Conservation (phyloP, 768 basidiomycete genomes). For the Suillus spraguei region DNA sequence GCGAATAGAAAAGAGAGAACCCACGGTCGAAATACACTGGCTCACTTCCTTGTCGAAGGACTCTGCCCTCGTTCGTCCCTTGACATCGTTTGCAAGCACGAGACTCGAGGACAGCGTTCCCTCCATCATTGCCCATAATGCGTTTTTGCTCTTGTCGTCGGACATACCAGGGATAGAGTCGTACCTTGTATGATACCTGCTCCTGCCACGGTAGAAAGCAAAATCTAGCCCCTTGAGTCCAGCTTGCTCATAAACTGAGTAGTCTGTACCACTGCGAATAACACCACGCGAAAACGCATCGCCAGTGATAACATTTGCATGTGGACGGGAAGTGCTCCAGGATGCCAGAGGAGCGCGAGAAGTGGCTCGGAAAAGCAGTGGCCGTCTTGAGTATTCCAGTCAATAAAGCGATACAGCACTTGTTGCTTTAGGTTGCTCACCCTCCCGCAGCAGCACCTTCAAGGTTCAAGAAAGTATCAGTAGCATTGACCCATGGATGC, state of each 20-base stretch:
- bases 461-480: slow-evolving; percentile 74
- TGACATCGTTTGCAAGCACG: slow-evolving; percentile 48
- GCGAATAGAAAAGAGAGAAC: slow-evolving; percentile 22
- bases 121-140: slow-evolving; percentile 85
- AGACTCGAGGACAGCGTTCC: slow-evolving; percentile 55
- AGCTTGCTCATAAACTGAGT: slow-evolving; percentile 58
- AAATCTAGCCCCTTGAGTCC: slow-evolving; percentile 75
- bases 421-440: slow-evolving; percentile 37
- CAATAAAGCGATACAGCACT: slow-evolving; percentile 2
- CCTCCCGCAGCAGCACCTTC: slow-evolving; percentile 84
- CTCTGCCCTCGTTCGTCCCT: slow-evolving; percentile 18
- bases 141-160: slow-evolving; percentile 44
- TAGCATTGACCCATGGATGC: slow-evolving; percentile 74
- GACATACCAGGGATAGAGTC: slow-evolving; percentile 65
- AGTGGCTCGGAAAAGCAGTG: slow-evolving; percentile 75
- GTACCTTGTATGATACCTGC: slow-evolving; percentile 75
- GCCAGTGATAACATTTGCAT: slow-evolving; percentile 68
- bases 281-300: slow-evolving; percentile 70
- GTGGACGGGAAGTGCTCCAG: slow-evolving; percentile 53
- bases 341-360: slow-evolving; percentile 57
- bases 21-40: slow-evolving; percentile 77
- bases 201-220: slow-evolving; percentile 76
- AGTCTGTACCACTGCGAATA: slow-evolving; percentile 75
- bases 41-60: slow-evolving; percentile 24
- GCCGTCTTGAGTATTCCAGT: slow-evolving; percentile 49